Evolutionary conservation across 805 yeast species (phyloP).

Genomic region (Ogataea pilisensis): DNA sequence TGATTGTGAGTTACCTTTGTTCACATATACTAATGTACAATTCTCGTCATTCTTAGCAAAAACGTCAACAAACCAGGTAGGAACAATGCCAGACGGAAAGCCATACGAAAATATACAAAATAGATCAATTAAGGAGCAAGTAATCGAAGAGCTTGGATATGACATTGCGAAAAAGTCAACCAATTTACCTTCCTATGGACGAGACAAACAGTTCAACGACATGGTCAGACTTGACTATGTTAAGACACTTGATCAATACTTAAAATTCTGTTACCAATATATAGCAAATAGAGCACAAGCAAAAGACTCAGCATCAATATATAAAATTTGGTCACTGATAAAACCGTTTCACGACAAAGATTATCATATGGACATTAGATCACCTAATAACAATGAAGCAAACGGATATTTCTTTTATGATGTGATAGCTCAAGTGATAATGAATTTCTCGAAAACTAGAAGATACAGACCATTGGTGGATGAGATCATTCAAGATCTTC

Average conservation of each 20-base stretch:
- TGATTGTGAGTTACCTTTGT: constrained; percentile 3
- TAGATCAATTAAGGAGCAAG: constrained; percentile 2
- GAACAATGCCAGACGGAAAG: no score
- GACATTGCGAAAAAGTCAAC: constrained; percentile 4
- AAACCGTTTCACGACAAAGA: constrained; percentile 28
- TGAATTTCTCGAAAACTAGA: constrained; percentile 26
- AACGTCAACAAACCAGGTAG: constrained; percentile 4
- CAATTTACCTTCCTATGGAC: background rate
- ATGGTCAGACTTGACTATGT: constrained; percentile 12
- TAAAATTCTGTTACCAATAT: constrained; percentile 25
- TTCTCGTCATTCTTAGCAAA: constrained; percentile 8
- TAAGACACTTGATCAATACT: constrained; percentile 22
- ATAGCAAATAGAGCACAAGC: constrained; percentile 21
- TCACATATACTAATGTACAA: constrained; percentile 9
- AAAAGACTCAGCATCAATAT: constrained; percentile 28
- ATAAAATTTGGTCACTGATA: constrained; percentile 25
- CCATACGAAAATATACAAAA: background rate
- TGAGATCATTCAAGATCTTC: constrained; percentile 27
- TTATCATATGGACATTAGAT: constrained; percentile 21
- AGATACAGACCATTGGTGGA: constrained; percentile 26
- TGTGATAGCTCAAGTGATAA: constrained; percentile 24
- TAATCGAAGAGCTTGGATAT: constrained; percentile 12
- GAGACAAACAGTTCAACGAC: constrained; percentile 1
- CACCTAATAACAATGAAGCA: constrained; percentile 23
- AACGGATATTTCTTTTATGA: constrained; percentile 30